Base-by-base conservation (phyloP, 768 basidiomycete genomes). In the Botryobasidium botryosum region DNA sequence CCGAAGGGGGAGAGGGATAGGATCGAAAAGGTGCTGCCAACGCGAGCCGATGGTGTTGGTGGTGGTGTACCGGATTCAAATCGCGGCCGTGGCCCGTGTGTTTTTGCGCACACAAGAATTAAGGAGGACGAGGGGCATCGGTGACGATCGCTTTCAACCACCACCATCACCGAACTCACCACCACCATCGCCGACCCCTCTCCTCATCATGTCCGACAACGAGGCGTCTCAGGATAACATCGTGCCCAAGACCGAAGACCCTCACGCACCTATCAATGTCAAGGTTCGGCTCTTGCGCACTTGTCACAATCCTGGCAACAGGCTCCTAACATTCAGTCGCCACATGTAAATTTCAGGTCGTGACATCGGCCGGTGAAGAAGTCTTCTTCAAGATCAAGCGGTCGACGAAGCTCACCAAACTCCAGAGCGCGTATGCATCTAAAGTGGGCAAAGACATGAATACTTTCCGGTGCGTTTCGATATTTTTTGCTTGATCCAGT, bases 371-470 rank as follows among this genome's bases (percentile, higher is more conserved):
- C 10, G 85, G 84, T 46, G 84, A 90, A 27, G 87, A 91, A 59
- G 84, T 92, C 23, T 92, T 82, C 64, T 94, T 94, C 72, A 92
- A 94, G 71, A 91, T 94, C 65, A 94, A 91, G 66, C 75, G 80
- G 57, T 82, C 72, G 62, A 91, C 88, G 35, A 88, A 81, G 67
- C 64, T 94, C 53, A 82, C 76, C 69, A 94, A 92, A 67, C 72
- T 92, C 21, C 84, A 88, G 59, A 82, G 75, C 49, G 88, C 88
- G 35, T 94, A 94, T 62, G 88, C 88, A 45, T 75, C 68, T 59
- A 88, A 90, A 57, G 86, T 92, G 13, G 88, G 88, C 47, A 88
- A 88, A 61, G 86, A 91, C 52, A 79, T 87, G 17, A 53, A 57
- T 51, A 82, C 77, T 56, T 90, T 94, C 57, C 80, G 88, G 88